Conservation (phyloP, 78 protist species). For the Bodo saltans region DNA sequence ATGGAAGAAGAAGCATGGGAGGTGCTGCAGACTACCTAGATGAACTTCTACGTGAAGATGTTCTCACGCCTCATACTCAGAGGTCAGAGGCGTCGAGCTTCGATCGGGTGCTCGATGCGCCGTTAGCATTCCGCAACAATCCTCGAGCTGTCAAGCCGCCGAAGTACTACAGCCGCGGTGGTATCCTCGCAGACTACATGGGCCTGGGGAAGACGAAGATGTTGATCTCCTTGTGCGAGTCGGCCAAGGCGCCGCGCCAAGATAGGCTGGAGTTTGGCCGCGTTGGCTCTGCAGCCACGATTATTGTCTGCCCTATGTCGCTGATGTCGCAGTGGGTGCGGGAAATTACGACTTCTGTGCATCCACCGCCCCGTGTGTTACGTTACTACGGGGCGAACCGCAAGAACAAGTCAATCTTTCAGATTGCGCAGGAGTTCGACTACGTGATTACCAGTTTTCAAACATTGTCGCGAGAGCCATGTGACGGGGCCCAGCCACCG, state of each 20-base stretch:
- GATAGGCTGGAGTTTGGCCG: neutral
- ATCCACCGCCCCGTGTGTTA: neutral
- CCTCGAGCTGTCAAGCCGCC: too few species aligned
- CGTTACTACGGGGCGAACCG: neutral
- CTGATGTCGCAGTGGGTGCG: neutral
- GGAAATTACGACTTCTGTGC: neutral
- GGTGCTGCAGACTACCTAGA: too few species aligned
- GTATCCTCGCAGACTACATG: constrained; percentile 46
- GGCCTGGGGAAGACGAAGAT: constrained; percentile 23
- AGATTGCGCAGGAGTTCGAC: neutral
- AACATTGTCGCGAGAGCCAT: neutral
- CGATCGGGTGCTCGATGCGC: too few species aligned
- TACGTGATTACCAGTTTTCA: neutral
- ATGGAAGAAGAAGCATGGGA: too few species aligned
- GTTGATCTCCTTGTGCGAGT: neutral
- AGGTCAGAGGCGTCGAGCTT: too few species aligned
- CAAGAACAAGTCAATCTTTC: neutral
- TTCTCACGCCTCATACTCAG: too few species aligned
- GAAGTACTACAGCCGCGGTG: too few species aligned
- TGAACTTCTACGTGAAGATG: too few species aligned
- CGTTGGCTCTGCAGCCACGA: neutral
- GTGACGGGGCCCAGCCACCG: too few species aligned
- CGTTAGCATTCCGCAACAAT: too few species aligned
- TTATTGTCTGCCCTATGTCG: neutral
- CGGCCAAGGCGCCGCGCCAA: neutral